Percentiles rank a stretch among this genome's conserved stretches.
phyloP scores from a whole-genome alignment of 2,329 filamentous ascomycete species.

The Drechslerella coelobrocha region DNA sequence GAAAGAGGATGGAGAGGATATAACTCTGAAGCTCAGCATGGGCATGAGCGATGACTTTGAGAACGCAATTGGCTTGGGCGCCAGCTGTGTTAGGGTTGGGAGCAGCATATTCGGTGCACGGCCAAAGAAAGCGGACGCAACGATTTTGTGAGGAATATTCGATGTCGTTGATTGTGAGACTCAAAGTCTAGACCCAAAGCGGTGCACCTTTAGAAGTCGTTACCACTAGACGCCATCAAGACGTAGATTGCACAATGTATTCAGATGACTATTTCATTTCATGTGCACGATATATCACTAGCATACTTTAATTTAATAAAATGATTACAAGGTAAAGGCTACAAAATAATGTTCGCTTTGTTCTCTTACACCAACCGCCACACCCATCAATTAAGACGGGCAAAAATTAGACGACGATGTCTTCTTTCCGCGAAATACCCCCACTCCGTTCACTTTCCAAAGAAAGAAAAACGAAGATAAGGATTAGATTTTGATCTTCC shows the following conservation, averaged over 20 bases:
- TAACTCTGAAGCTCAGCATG: constrained; percentile 38
- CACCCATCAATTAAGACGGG: constrained; percentile 49
- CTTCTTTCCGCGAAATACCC: constrained; percentile 46
- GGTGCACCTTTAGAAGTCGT: too few relatives aligned
- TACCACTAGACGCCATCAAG: too few relatives aligned
- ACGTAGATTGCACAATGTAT: too few relatives aligned
- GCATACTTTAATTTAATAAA: neutral
- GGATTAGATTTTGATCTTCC: constrained; percentile 66
- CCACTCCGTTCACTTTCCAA: constrained; percentile 8
- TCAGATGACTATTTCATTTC: too few relatives aligned
- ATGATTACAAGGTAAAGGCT: neutral
- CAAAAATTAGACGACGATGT: constrained; percentile 35
- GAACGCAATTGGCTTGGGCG: constrained; percentile 81
- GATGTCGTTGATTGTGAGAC: neutral
- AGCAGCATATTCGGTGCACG: constrained; percentile 91
- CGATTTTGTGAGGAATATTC: constrained; percentile 5
- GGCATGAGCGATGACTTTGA: constrained; percentile 90
- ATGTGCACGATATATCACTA: too few relatives aligned
- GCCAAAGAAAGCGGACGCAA: constrained; percentile 77
- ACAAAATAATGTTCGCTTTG: constrained; percentile 54
- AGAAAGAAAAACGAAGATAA: constrained; percentile 49
- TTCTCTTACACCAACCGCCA: constrained; percentile 55
- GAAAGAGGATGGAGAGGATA: constrained; percentile 32
- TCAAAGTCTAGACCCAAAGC: neutral
- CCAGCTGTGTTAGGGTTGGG: constrained; percentile 86